Conservation (phyloP, 2,329 filamentous ascomycete genomes). For the Albifimbria verrucaria region DNA sequence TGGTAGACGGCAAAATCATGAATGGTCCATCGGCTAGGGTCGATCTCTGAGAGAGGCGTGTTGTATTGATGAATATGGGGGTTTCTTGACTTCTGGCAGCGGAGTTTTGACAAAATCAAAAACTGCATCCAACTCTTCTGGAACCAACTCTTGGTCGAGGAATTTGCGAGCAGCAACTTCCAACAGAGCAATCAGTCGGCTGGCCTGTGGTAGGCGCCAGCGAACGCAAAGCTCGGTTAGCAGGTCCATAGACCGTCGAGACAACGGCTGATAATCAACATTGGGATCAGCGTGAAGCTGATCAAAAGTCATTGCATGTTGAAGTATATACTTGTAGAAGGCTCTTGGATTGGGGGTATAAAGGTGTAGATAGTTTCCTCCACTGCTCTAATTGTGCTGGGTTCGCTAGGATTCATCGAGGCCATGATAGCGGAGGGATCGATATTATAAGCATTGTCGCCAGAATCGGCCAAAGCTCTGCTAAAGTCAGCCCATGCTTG, state of each 20-base stretch:
- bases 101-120: slow-evolving; percentile 80
- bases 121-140: slow-evolving; percentile 77
- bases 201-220: slow-evolving; percentile 85
- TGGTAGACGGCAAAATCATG: slow-evolving; percentile 70
- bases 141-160: slow-evolving; percentile 73
- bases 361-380: slow-evolving; percentile 77
- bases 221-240: slow-evolving; percentile 80
- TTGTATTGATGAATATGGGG: slow-evolving; percentile 52
- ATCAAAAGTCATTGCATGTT: slow-evolving; percentile 69
- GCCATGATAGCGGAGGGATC: slow-evolving; percentile 69
- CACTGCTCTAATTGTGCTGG: slow-evolving; percentile 47
- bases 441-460: slow-evolving; percentile 40
- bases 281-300: slow-evolving; percentile 52
- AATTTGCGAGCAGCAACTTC: slow-evolving; percentile 86
- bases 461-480: slow-evolving; percentile 46
- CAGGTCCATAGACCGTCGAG: slow-evolving; percentile 76
- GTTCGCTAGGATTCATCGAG: slow-evolving; percentile 59
- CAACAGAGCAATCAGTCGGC: slow-evolving; percentile 74
- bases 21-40: slow-evolving; percentile 62
- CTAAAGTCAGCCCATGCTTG: slow-evolving; percentile 51
- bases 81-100: slow-evolving; percentile 62
- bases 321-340: slow-evolving; percentile 79
- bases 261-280: slow-evolving; percentile 54
- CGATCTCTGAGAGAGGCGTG: slow-evolving; percentile 52
- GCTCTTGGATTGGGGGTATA: slow-evolving; percentile 81